Evolutionary conservation across 441 rosid genomes (phyloP), one percentile per base, ranked within the genome.

Genomic region (Corymbia citriodora): DNA sequence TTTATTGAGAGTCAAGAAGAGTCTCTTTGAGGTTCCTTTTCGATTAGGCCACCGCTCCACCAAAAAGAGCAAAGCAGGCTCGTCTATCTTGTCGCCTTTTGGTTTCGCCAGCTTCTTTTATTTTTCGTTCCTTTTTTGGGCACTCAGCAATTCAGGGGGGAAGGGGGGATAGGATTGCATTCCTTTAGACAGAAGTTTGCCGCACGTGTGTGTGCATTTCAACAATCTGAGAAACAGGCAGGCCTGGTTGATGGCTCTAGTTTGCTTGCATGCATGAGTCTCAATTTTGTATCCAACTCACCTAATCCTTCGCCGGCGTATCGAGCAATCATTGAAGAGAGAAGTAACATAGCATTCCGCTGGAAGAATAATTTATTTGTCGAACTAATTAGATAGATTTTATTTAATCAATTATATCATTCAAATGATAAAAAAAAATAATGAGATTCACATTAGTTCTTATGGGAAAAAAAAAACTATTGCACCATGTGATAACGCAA

Each of bases 21-120:
- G 63, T 57, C 63, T 21, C 63, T 57, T 11, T 23, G 23, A 23
- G 63, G 63, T 57, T 57, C 0, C 29, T 57, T 57, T 57, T 27
- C 63, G 63, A 57, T 57, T 57, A 61, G 31, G 31, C 31, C 2
- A 61, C 14, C 6, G 68, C 68, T 61, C 68, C 68, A 15, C 21
- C 74, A 0, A 8, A 31, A 31, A 68, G 0, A 31, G 11, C 40
- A 68, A 13, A 68, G 16, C 21, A 0, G 40, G 74, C 1, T 31
- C 40, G 31, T 31, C 4, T 15, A 68, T n/a, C 74, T 68, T 8
- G 74, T 68, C 18, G 21, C 21, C 40, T 68, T 5, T 65, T 16
- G 40, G 74, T 17, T 68, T 68, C 36, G 40, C 74, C n/a, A n/a
- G 21, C 74, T n/a, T 12, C 68, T 61, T 61, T 16, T 61, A 61